phyloP scores from a whole-genome alignment of 148 eudicot species.

The Camellia sinensis region DNA sequence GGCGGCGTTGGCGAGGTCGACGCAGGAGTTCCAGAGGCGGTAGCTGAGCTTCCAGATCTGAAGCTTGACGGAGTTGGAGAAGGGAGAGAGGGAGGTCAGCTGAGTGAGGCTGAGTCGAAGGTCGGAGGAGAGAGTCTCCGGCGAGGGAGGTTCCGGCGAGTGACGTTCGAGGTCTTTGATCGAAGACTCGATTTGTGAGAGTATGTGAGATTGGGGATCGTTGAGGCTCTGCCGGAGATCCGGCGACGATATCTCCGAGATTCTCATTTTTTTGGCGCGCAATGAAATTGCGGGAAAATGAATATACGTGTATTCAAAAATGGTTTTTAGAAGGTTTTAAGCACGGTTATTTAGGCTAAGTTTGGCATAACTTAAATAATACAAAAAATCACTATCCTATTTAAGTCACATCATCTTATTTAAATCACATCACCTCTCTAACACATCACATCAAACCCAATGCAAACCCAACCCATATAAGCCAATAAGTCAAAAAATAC shows the following conservation, averaged over 20 bases:
- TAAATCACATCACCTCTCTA: too few relatives aligned
- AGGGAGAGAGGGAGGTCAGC: constrained; percentile 42
- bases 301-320: background rate
- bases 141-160: constrained; percentile 37
- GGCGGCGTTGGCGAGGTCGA: constrained; percentile 65
- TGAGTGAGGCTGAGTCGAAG: constrained; percentile 46
- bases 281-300: constrained; percentile 5
- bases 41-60: constrained; percentile 80
- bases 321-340: background rate
- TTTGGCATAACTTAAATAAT: too few relatives aligned
- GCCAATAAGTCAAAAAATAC: too few relatives aligned
- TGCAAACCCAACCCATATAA: too few relatives aligned
- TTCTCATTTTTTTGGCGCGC: constrained; percentile 43
- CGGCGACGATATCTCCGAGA: constrained; percentile 74
- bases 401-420: too few relatives aligned
- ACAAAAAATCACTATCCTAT: too few relatives aligned
- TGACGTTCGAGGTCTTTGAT: constrained; percentile 50
- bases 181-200: constrained; percentile 53
- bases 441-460: too few relatives aligned
- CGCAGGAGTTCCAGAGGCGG: constrained; percentile 87
- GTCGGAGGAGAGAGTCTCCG: constrained; percentile 41
- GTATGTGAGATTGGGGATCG: constrained; percentile 30
- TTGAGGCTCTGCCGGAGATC: constrained; percentile 41
- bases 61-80: constrained; percentile 69
- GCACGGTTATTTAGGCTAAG: too few relatives aligned